Evolutionary conservation across 1,139 yeast species (phyloP).

Genomic region (Saccharomyces hybrid): DNA sequence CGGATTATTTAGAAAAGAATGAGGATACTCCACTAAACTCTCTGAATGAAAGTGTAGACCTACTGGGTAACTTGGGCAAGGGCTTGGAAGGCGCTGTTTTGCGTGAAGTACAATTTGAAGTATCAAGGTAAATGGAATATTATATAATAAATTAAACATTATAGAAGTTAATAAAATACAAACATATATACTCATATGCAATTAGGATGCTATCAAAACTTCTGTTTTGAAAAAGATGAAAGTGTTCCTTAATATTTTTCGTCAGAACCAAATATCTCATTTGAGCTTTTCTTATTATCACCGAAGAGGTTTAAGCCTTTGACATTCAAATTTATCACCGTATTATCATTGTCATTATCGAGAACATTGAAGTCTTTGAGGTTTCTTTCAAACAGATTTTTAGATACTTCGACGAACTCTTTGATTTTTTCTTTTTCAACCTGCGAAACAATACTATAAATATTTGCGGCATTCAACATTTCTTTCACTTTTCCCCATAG

Average conservation of each 20-base stretch:
- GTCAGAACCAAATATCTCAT: not conserved
- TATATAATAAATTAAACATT: not conserved
- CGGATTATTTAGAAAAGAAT: constrained; percentile 26
- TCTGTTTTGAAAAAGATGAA: not conserved
- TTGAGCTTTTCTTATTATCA: not conserved
- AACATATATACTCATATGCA: not conserved
- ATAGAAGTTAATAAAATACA: not conserved
- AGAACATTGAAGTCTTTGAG: not conserved
- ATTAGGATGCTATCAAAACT: not conserved
- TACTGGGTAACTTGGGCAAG: constrained; percentile 50
- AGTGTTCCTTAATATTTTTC: not conserved
- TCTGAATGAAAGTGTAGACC: constrained; percentile 44
- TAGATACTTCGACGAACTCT: not conserved
- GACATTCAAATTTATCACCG: not conserved
- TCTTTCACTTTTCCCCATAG: constrained; percentile 14
- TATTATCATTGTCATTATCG: not conserved
- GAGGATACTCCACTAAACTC: constrained; percentile 22
- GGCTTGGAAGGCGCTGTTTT: constrained; percentile 56
- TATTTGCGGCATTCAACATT: not conserved
- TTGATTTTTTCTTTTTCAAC: not conserved
- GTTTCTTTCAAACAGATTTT: not conserved
- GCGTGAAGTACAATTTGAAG: constrained; percentile 38
- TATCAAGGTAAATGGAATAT: not conserved
- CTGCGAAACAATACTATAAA: not conserved
- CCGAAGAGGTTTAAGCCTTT: not conserved